phyloP scores from a whole-genome alignment of 768 basidiomycete species.

The Suillus spraguei region DNA sequence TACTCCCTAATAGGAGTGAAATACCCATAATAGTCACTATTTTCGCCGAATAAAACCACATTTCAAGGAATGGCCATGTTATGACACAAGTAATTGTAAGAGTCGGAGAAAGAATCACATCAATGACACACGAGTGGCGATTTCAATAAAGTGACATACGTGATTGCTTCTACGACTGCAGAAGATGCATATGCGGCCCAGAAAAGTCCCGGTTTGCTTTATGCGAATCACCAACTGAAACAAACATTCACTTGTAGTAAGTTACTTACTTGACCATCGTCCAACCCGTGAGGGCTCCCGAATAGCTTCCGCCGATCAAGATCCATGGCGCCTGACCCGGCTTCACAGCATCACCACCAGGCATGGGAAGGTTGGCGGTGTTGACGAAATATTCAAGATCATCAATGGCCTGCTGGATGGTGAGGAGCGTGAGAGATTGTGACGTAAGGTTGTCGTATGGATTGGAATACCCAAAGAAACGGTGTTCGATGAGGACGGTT shows the following conservation, averaged over 20 bases:
- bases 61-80: not conserved
- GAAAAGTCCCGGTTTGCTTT: conserved; percentile 42
- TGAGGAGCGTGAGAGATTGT: conserved; percentile 59
- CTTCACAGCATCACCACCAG: conserved; percentile 59
- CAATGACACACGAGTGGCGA: not conserved
- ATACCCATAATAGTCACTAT: conserved; percentile 43
- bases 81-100: not conserved
- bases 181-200: conserved; percentile 48
- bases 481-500: conserved; percentile 67
- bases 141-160: conserved; percentile 29
- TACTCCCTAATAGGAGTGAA: conserved; percentile 69
- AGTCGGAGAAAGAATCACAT: not conserved
- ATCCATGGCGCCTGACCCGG: conserved; percentile 51
- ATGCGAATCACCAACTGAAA: not conserved
- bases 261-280: conserved; percentile 64
- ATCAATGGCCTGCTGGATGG: conserved; percentile 74
- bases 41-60: not conserved
- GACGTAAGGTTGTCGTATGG: conserved; percentile 62
- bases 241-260: not conserved
- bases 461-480: conserved; percentile 76
- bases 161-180: conserved; percentile 48
- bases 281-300: conserved; percentile 56
- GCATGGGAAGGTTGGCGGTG: conserved; percentile 68
- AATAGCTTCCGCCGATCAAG: conserved; percentile 46
- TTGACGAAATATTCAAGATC: conserved; percentile 72